Evolutionary conservation across 805 yeast genomes (phyloP).

Genomic region (Teunomyces kruisii): DNA sequence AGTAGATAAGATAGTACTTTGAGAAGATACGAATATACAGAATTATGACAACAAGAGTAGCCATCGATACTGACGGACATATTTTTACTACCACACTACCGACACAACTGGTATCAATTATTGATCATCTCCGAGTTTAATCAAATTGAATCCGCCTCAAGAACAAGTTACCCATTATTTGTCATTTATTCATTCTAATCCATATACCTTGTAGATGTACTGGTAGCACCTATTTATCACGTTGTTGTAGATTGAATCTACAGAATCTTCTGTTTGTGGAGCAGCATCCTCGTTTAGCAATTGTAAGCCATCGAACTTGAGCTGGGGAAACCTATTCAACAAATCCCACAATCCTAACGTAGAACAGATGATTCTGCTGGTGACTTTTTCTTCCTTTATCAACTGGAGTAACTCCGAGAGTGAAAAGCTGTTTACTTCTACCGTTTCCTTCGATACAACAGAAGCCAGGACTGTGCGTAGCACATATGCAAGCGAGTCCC

Average conservation of each 20-base stretch:
- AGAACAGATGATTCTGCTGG: slow-evolving; percentile 34
- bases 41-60: too few relatives aligned
- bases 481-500: slow-evolving; percentile 11
- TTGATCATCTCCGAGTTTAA: too few relatives aligned
- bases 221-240: slow-evolving; percentile 25
- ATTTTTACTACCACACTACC: too few relatives aligned
- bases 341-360: slow-evolving; percentile 39
- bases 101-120: too few relatives aligned
- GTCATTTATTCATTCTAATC: slow-evolving; percentile 32
- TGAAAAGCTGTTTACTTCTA: slow-evolving; percentile 7
- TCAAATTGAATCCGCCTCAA: too few relatives aligned
- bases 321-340: slow-evolving; percentile 10
- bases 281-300: background rate
- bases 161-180: too few relatives aligned
- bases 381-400: slow-evolving; percentile 18
- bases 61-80: too few relatives aligned
- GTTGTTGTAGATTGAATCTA: slow-evolving; percentile 14
- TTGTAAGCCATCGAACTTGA: background rate
- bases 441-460: slow-evolving; percentile 8
- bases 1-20: too few relatives aligned
- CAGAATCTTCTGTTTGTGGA: background rate
- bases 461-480: slow-evolving; percentile 13
- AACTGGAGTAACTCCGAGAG: slow-evolving; percentile 14
- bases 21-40: too few relatives aligned
- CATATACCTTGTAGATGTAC: slow-evolving; percentile 31